These are phyloP conservation scores for Cystofilobasidium capitatum DNA, from an alignment of 768 basidiomycete genomes.

Conservation along the genomic window DNA sequence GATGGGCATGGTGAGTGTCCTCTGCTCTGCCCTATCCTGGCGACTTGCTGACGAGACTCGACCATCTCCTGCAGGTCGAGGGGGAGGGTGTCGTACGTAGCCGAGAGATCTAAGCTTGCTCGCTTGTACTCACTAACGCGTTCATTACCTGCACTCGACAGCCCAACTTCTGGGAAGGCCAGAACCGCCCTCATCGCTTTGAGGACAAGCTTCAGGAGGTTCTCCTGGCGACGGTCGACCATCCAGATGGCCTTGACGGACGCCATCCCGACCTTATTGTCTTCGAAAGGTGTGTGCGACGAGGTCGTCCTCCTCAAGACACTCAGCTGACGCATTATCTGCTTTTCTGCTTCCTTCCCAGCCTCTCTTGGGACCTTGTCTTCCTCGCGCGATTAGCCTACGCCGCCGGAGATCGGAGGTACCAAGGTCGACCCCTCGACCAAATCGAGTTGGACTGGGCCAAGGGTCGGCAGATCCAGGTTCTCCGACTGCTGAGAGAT, in stretches of 20 bases:
- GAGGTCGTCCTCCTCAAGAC: not conserved
- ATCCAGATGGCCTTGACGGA: slow-evolving; percentile 9
- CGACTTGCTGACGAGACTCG: too few species aligned
- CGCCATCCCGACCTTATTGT: slow-evolving; percentile 21
- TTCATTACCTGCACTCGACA: not conserved
- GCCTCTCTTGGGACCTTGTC: slow-evolving; percentile 25
- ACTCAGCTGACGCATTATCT: not conserved
- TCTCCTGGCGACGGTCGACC: slow-evolving; percentile 1
- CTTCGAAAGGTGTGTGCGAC: slow-evolving; percentile 19
- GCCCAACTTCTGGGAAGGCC: not conserved
- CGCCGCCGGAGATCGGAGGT: not conserved
- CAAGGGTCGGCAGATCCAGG: slow-evolving; percentile 13
- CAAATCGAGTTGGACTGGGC: slow-evolving; percentile 19
- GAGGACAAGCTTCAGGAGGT: slow-evolving; percentile 18
- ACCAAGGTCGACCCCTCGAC: slow-evolving; percentile 22
- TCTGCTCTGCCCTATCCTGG: too few species aligned
- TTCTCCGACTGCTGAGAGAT: slow-evolving; percentile 3
- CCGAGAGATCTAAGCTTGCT: too few species aligned
- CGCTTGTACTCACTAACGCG: too few species aligned
- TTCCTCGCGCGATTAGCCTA: slow-evolving; percentile 2
- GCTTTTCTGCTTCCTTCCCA: not conserved
- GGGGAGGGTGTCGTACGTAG: too few species aligned
- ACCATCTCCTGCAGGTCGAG: too few species aligned
- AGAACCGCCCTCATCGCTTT: slow-evolving; percentile 5
- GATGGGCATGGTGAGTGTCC: not conserved